phyloP scores from a whole-genome alignment of 345 rosid genomes.

The Citrus australasica region DNA sequence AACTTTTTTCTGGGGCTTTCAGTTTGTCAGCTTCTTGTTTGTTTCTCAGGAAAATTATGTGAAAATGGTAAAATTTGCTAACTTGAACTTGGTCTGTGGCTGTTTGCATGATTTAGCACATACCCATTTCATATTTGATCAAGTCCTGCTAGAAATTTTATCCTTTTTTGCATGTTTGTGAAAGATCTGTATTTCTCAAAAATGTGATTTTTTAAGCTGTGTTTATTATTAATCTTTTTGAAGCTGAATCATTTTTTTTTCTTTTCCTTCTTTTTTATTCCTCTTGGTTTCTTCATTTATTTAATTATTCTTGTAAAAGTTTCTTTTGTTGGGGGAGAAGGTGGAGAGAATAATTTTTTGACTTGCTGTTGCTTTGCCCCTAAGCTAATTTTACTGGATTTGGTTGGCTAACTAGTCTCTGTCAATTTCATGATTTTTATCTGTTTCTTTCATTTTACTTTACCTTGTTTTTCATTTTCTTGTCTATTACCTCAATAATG shows the following conservation, averaged over 20 bases:
- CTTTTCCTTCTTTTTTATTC: no score
- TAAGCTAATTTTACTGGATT: slow-evolving; percentile 3
- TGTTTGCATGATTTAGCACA: neutral
- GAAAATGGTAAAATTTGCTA: neutral
- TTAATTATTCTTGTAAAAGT: neutral
- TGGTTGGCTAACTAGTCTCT: slow-evolving; percentile 4
- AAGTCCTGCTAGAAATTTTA: neutral
- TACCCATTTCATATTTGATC: neutral
- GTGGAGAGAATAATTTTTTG: neutral
- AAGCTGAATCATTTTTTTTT: no score
- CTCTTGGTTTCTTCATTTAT: no score
- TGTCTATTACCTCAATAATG: neutral
- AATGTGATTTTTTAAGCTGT: neutral
- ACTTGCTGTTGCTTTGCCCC: slow-evolving; percentile 1
- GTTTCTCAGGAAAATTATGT: neutral
- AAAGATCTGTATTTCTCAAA: neutral
- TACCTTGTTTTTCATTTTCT: neutral
- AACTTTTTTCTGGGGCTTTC: neutral
- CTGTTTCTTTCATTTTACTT: neutral
- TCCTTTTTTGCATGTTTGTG: neutral
- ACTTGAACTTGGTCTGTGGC: neutral
- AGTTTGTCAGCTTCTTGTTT: neutral
- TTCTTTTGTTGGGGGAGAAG: neutral
- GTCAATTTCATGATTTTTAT: neutral
- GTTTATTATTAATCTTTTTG: neutral